Base-by-base conservation (phyloP, 2,329 filamentous ascomycete genomes). In the Aspergillus melleus region DNA sequence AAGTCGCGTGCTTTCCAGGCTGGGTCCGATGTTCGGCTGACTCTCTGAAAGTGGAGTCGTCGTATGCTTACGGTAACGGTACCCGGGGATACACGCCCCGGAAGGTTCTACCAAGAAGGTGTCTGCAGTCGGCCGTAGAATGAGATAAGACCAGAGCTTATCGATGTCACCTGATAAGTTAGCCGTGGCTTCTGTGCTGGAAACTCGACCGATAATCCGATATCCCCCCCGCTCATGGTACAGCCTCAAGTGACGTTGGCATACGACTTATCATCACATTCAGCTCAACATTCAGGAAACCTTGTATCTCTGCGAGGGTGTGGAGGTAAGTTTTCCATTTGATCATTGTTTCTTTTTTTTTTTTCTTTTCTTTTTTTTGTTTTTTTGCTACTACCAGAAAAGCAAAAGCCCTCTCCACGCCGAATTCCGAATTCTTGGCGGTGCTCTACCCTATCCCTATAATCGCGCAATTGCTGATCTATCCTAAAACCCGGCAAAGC, bases 101-200 rank as follows among this genome's bases (percentile, higher is more conserved):
- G 24, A 50, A 26, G 49, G 12, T 3, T 12, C 49, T 55, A 50
- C 54, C 8, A 8, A 8, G 9, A 29, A 29, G 26, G 26, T 29
- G 26, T 29, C 26, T 29, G 26, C 26, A 9, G 26, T 29, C 6
- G 8, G 26, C 26, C 26, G 32, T 16, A 36, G 32, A 10, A 12
- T 36, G 32, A 36, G 32, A 36, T 36, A 36, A 36, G 32, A 36
- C 32, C 32, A 22, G 54, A 30, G 19, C 46, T 66, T 64, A 66
- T 66, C 64, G 60, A 65, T 64, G 60, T 64, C 64, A 66, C 64
- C 62, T 66, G 64, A 66, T 60, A 58, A 29, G 51, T 46, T 46
- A n/a, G 42, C 14, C 47, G 29, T 36, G 49, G 30, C 47, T 47
- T 29, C 26, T 39, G 20, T 20, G 42, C 42, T 50, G 46, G 54